These are phyloP conservation scores for Spergularia bocconei DNA, from an alignment of 148 eudicot species.

Conservation along the genomic window DNA sequence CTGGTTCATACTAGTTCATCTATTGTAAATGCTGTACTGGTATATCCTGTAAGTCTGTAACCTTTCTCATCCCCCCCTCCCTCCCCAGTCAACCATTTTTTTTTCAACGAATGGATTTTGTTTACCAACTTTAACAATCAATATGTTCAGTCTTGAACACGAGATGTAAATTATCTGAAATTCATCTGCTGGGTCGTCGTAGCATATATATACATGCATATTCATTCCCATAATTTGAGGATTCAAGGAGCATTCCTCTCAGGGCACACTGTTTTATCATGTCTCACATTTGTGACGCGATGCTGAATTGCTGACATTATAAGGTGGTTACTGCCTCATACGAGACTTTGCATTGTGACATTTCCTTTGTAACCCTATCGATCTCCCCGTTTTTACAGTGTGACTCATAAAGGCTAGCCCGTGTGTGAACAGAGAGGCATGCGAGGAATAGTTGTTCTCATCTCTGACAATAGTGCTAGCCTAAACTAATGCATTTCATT, in stretches of 20 bases:
- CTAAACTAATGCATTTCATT: background rate
- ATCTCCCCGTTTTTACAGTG: no score
- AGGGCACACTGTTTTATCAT: background rate
- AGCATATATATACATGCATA: background rate
- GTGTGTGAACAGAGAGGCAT: no score
- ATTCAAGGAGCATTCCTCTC: background rate
- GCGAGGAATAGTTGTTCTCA: no score
- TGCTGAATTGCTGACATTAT: background rate
- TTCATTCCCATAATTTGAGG: background rate
- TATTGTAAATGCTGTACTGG: conserved; percentile 24
- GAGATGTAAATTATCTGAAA: background rate
- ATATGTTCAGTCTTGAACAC: no score
- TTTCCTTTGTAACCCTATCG: no score
- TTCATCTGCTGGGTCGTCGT: background rate
- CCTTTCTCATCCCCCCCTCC: background rate
- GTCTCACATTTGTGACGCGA: background rate
- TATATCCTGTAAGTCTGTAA: conserved; percentile 1
- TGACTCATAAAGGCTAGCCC: no score
- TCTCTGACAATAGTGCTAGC: background rate
- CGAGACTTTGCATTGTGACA: no score
- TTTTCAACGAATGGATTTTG: background rate
- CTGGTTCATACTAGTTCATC: background rate
- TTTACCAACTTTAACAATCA: background rate
- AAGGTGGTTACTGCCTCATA: no score
- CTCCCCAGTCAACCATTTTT: background rate